Percentiles rank a stretch among this genome's conserved stretches.
These are phyloP conservation scores for Microcos paniculata DNA, from an alignment of 345 rosid species.

Conservation along the genomic window DNA sequence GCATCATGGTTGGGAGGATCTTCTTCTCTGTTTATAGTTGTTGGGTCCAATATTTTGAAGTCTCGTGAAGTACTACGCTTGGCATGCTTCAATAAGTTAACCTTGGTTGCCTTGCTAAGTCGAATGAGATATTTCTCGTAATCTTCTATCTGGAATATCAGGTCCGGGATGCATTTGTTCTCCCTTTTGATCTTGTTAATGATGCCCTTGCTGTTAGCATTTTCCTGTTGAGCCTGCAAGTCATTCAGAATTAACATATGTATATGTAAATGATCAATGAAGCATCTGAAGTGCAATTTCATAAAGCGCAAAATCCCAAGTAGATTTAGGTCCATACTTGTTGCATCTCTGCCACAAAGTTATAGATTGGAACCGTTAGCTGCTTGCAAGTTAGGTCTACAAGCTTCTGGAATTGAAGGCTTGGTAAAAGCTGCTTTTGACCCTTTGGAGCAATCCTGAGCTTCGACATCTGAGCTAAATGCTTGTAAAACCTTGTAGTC, in stretches of 20 bases:
- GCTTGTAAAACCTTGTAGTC: constrained; percentile 64
- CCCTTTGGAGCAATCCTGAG: constrained; percentile 75
- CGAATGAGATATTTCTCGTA: constrained; percentile 74
- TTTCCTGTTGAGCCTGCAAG: constrained; percentile 65
- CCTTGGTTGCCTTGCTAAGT: constrained; percentile 69
- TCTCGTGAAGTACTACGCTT: constrained; percentile 86
- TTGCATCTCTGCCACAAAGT: constrained; percentile 70
- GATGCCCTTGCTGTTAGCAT: constrained; percentile 46
- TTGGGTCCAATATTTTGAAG: constrained; percentile 61
- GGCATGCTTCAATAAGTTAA: constrained; percentile 74
- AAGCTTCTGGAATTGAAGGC: constrained; percentile 68
- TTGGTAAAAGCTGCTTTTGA: constrained; percentile 68
- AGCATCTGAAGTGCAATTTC: not conserved
- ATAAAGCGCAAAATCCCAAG: not conserved
- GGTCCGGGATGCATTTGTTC: constrained; percentile 81
- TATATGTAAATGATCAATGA: constrained; percentile 6
- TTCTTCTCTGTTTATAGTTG: constrained; percentile 22
- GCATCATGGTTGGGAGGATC: constrained; percentile 32
- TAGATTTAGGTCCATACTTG: constrained; percentile 33
- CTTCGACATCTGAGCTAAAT: constrained; percentile 71
- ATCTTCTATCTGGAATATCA: constrained; percentile 83
- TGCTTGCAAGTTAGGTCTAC: constrained; percentile 76
- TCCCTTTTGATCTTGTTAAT: constrained; percentile 81
- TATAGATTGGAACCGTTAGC: constrained; percentile 68
- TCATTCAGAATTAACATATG: not conserved